Percentiles rank a stretch among this genome's conserved stretches.
These are phyloP conservation scores for Colletotrichum sp. DNA, from an alignment of 2,329 filamentous ascomycete species.

Conservation along the genomic window DNA sequence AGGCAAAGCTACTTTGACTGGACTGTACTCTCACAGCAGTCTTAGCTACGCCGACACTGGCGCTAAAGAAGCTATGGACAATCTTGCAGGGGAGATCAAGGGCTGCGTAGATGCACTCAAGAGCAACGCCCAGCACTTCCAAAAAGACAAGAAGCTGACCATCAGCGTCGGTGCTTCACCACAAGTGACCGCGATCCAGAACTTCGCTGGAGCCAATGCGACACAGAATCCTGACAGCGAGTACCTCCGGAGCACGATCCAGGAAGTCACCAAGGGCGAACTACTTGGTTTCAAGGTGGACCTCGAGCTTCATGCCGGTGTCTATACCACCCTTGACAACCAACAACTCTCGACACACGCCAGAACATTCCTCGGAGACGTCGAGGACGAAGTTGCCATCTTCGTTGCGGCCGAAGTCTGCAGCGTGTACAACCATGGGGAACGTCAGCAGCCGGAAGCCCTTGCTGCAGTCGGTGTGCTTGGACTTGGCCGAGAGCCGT, in stretches of 20 bases:
- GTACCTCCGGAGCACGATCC: neutral
- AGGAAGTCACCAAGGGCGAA: neutral
- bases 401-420: slow-evolving; percentile 65
- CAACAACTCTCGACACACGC: slow-evolving; percentile 66
- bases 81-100: slow-evolving; percentile 31
- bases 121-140: slow-evolving; percentile 17
- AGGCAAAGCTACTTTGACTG: slow-evolving; percentile 22
- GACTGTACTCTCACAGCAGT: slow-evolving; percentile 37
- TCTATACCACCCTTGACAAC: slow-evolving; percentile 68
- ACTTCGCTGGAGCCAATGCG: slow-evolving; percentile 11
- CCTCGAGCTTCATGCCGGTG: slow-evolving; percentile 68
- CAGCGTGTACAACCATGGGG: slow-evolving; percentile 56
- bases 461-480: slow-evolving; percentile 63
- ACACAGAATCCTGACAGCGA: neutral
- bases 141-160: slow-evolving; percentile 20
- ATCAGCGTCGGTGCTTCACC: slow-evolving; percentile 38
- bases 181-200: slow-evolving; percentile 31
- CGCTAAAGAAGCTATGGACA: slow-evolving; percentile 31
- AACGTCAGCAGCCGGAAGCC: slow-evolving; percentile 47
- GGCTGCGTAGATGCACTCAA: slow-evolving; percentile 31
- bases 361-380: slow-evolving; percentile 27
- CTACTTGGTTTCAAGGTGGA: slow-evolving; percentile 12
- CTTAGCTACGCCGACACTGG: slow-evolving; percentile 33
- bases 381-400: slow-evolving; percentile 55
- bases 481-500: slow-evolving; percentile 66